Evolutionary conservation across 1,139 yeast genomes (phyloP), one percentile per base, ranked within the genome.

Genomic region (Lodderomyces theae): DNA sequence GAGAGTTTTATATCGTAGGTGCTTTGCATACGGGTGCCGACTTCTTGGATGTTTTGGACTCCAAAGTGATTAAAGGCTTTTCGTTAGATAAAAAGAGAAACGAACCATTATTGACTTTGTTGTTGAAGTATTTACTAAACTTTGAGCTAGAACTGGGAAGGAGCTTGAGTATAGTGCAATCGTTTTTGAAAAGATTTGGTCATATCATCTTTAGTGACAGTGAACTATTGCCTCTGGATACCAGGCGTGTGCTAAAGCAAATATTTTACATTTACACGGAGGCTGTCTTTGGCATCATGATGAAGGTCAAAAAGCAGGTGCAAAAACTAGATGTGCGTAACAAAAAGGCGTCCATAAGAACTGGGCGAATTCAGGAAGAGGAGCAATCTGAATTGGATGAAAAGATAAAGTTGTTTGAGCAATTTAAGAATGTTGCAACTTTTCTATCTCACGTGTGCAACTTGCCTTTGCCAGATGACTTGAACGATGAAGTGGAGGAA

Each of bases 1-100:
- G 78, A 29, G 96, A 88, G 55, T 69, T 86, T 36, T 72, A 79
- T 53, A 52, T 80, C 3, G 75, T 74, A n/a, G 90, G 88, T 0
- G 58, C 86, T 0, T 74, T 82, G 44, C 59, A 73, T 13, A 58
- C 64, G 3, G 50, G 71, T 16, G 63, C 64, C 26, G 75, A 72
- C 46, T 58, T 63, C 29, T 53, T 54, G 13, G 53, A 52, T 35
- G 66, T 57, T 35, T 35, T 46, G 2, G 42, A 64, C 5, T 64
- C 70, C 1, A 62, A 55, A 11, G 46, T 43, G 6, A 43, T 63
- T 2, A 25, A 51, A 12, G 12, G 49, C n/a, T 37, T 13, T 21
- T 52, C 56, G 23, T 56, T 47, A 35, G 47, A 49, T 3, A 61
- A 58, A 34, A 45, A 45, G 23, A 30, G 51, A 47, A 6, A 49